Conservation (phyloP, 2,329 filamentous ascomycete genomes). For the Alternaria viburni region DNA sequence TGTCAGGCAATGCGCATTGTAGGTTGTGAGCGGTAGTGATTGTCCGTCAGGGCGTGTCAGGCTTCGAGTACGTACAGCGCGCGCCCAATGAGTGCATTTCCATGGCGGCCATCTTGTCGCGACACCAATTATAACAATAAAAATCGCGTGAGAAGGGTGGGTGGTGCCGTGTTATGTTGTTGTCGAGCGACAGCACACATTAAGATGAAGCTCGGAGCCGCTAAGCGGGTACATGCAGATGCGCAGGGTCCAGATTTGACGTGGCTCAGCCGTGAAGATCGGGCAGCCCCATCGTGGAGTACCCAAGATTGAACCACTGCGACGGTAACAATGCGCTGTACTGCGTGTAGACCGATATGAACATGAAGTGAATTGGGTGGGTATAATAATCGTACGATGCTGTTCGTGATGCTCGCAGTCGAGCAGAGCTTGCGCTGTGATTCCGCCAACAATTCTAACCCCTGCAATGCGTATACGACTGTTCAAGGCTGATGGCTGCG, state of each 20-base stretch:
- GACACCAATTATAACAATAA: slow-evolving; percentile 9
- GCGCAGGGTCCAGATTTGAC: slow-evolving; percentile 24
- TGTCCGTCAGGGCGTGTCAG: neutral
- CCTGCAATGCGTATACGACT: neutral
- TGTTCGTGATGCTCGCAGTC: neutral
- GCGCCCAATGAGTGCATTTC: slow-evolving; percentile 47
- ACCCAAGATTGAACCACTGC: neutral
- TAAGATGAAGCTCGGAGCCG: slow-evolving; percentile 19
- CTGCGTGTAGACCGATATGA: neutral
- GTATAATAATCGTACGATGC: slow-evolving; percentile 1
- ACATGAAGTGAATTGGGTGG: neutral
- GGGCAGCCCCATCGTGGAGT: slow-evolving; percentile 6
- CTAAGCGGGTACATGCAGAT: slow-evolving; percentile 29
- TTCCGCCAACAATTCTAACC: neutral
- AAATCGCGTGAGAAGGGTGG: neutral
- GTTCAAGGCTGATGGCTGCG: neutral
- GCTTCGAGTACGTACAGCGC: slow-evolving; percentile 34
- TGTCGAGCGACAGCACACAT: slow-evolving; percentile 10
- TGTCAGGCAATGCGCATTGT: neutral
- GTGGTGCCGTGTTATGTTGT: slow-evolving; percentile 24
- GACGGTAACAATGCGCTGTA: slow-evolving; percentile 7
- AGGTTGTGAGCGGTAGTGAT: neutral
- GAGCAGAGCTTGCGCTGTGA: neutral
- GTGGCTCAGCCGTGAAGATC: slow-evolving; percentile 11
- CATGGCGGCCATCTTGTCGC: slow-evolving; percentile 35